These are phyloP conservation scores for Coemansia sp. DNA, from an alignment of 371 early-diverging fungal species.

Conservation along the genomic window DNA sequence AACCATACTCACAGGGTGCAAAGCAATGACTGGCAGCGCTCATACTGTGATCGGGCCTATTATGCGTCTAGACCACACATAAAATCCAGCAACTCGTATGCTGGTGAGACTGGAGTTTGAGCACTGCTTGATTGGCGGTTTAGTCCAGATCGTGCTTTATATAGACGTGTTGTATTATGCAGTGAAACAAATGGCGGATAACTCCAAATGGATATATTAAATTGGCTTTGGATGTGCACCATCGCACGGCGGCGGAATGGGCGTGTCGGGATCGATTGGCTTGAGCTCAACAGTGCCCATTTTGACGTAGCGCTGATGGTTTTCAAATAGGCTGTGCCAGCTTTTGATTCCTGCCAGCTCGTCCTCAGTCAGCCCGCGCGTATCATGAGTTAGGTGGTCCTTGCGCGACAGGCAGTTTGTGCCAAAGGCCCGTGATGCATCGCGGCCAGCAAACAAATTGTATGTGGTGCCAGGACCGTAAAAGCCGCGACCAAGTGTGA, in stretches of 20 bases:
- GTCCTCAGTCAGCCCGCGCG: slow-evolving; percentile 72
- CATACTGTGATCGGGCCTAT: too few species aligned
- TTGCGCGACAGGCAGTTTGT: slow-evolving; percentile 83
- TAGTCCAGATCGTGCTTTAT: too few species aligned
- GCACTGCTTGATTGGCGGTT: too few species aligned
- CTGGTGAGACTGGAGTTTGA: too few species aligned
- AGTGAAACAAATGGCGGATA: neutral
- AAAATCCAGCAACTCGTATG: too few species aligned
- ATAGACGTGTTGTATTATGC: neutral
- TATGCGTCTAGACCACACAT: too few species aligned
- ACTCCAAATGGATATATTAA: neutral
- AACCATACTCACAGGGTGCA: too few species aligned
- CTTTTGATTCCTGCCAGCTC: slow-evolving; percentile 76
- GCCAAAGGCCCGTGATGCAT: slow-evolving; percentile 89
- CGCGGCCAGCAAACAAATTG: slow-evolving; percentile 87
- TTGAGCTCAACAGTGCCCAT: slow-evolving; percentile 80
- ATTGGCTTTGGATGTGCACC: slow-evolving; percentile 51
- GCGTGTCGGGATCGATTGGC: slow-evolving; percentile 76
- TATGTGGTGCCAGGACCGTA: slow-evolving; percentile 85
- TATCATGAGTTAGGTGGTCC: slow-evolving; percentile 89
- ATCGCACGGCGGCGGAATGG: slow-evolving; percentile 73
- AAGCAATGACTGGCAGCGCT: too few species aligned
- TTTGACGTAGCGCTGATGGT: slow-evolving; percentile 77
- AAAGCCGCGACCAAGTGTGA: slow-evolving; percentile 66
- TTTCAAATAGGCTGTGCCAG: slow-evolving; percentile 87